Evolutionary conservation across 179 eudicot genomes (phyloP), one percentile per base, ranked within the genome.

Genomic region (Dionaea muscipula): DNA sequence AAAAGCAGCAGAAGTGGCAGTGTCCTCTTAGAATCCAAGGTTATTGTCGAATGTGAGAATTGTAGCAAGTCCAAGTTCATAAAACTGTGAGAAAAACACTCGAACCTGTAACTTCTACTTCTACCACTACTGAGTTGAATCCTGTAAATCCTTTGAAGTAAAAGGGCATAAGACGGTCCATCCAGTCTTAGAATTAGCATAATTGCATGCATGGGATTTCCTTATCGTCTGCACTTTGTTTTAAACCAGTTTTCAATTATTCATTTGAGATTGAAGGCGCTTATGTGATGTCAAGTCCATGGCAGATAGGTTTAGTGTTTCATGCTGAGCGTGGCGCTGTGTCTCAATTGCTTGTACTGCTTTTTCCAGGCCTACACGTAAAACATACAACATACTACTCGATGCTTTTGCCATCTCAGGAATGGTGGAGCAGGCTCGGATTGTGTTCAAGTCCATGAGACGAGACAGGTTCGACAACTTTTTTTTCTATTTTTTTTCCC

Each of bases 331-430:
- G 22, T 5, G 9, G 43, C 12, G 13, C 2, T 2, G 19, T 26
- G 18, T 15, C n/a, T 28, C 17, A 7, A 21, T 57, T 28, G 31
- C 18, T 56, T 36, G 8, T 21, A 31, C 18, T 57, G 60, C 46
- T 56, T 19, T 57, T 72, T 68, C 52, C 81, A 90, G 97, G 87
- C 97, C 97, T 26, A 90, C 95, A 53, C 85, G 65, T 39, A 81
- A 84, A 65, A 82, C 95, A 51, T 90, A 90, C 65, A 90, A 90
- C 70, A 83, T 90, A 62, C 68, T 90, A 80, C 95, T 90, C 59
- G 95, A 90, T 68, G 95, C 94, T 28, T 90, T 90, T 61, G 95
- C 97, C 47, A 81, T 90, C 48, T 83, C 94, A 13, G 97, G 97
- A 51, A 81, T 90, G 97, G 94, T 90, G 60, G 95, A 86, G 71